Evolutionary conservation across 139 green algal species (phyloP).

Genomic region (Tetraselmis chui): DNA sequence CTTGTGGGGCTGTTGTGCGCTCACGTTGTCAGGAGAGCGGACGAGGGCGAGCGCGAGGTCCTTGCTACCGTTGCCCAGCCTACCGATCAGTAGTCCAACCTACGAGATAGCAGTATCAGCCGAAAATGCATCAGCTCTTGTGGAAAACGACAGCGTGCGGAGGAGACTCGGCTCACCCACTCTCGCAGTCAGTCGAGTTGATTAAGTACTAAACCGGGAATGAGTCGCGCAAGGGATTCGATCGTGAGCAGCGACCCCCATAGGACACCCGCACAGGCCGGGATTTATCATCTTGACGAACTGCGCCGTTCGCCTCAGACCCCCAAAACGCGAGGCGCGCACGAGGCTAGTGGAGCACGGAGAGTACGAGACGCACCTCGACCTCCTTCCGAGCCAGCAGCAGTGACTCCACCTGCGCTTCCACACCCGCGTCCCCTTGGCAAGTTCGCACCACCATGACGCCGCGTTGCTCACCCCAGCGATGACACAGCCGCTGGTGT

Average conservation of each 20-base stretch:
- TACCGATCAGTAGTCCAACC: not conserved
- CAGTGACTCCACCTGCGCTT: not conserved
- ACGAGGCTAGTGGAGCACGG: not conserved
- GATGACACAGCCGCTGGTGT: no score
- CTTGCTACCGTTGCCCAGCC: not conserved
- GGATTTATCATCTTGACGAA: not conserved
- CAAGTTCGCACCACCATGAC: not conserved
- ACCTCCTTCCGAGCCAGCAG: not conserved
- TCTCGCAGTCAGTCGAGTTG: no score
- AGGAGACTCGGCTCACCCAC: no score
- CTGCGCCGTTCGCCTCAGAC: not conserved
- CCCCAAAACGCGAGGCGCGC: not conserved
- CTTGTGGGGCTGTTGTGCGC: no score
- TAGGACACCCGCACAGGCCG: no score
- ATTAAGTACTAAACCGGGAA: no score
- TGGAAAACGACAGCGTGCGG: no score
- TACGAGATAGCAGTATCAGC: no score
- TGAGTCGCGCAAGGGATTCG: no score
- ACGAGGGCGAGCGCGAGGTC: not conserved
- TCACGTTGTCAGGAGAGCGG: not conserved
- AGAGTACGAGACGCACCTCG: not conserved
- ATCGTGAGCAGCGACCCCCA: no score
- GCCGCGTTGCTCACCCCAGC: no score
- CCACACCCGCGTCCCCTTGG: not conserved
- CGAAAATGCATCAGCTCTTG: no score